Percentiles rank a stretch among this genome's conserved stretches.
These are phyloP conservation scores for Allium cepa DNA, from an alignment of 106 monocot genomes.

Conservation along the genomic window DNA sequence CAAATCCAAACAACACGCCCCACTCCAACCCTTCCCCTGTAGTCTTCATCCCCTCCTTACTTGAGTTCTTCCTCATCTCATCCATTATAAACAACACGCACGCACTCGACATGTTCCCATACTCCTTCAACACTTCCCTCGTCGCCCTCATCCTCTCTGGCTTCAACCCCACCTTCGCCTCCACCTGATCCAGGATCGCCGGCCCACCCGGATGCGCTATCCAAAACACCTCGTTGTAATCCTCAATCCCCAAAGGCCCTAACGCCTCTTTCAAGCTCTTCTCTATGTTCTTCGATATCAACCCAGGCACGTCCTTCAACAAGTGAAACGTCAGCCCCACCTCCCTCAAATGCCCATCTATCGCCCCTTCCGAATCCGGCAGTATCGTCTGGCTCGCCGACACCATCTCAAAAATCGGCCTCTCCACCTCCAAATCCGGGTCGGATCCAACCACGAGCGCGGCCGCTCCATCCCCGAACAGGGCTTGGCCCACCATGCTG, in stretches of 20 bases:
- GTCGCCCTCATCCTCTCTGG: conserved; percentile 6
- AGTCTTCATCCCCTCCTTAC: neutral
- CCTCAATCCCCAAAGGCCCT: conserved; percentile 3
- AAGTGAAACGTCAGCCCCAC: neutral
- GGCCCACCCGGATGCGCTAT: conserved; percentile 18
- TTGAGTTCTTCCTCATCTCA: conserved; percentile 11
- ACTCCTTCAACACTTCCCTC: conserved; percentile 11
- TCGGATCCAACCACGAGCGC: conserved; percentile 4
- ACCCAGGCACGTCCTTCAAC: conserved; percentile 5
- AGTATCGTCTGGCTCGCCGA: neutral
- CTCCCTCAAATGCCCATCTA: conserved; percentile 1
- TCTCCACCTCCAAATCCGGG: neutral
- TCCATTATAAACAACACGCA: conserved; percentile 16
- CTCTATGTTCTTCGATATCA: conserved; percentile 3
- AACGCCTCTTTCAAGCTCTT: conserved; percentile 9
- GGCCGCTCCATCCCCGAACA: conserved; percentile 8
- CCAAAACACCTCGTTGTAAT: conserved; percentile 14
- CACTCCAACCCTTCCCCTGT: conserved; percentile 8
- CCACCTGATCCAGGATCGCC: conserved; percentile 12
- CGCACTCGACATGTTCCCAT: conserved; percentile 10
- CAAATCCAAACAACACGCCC: conserved; percentile 7
- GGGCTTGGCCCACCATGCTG: conserved; percentile 2
- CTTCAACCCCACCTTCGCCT: conserved; percentile 2
- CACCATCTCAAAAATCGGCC: conserved; percentile 4
- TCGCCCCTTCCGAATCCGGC: conserved; percentile 1